A percentile compares a stretch with the other conserved stretches of the same genome.
Conservation (phyloP, 768 basidiomycete species). For the Leccinum subgranulosum region DNA sequence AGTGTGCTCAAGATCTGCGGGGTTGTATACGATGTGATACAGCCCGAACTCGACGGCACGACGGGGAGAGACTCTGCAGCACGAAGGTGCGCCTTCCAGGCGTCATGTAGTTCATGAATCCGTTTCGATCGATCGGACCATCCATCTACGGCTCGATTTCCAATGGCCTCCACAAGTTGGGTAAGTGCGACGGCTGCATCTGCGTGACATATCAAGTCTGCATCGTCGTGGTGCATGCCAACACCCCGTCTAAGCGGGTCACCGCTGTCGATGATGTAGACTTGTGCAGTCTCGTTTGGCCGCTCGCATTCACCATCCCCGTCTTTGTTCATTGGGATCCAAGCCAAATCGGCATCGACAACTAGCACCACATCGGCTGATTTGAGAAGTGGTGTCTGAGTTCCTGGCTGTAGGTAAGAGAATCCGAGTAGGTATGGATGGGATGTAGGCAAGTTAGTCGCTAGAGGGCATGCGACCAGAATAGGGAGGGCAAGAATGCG, state of each 20-base stretch:
- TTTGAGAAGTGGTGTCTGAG: constrained; percentile 45
- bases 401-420: constrained; percentile 45
- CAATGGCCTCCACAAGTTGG: constrained; percentile 39
- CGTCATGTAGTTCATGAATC: constrained; percentile 21
- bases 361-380: constrained; percentile 62
- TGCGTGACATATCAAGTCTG: constrained; percentile 56
- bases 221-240: constrained; percentile 51
- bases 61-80: constrained; percentile 30
- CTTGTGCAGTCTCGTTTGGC: constrained; percentile 41
- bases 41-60: constrained; percentile 16
- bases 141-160: constrained; percentile 5
- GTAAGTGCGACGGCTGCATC: constrained; percentile 51
- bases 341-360: constrained; percentile 65
- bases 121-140: constrained; percentile 14
- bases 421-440: constrained; percentile 54
- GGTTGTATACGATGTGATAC: constrained; percentile 30
- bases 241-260: constrained; percentile 54
- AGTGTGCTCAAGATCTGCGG: constrained; percentile 51
- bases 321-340: constrained; percentile 51
- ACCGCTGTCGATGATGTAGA: constrained; percentile 60
- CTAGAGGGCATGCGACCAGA: constrained; percentile 47
- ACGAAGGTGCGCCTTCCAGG: constrained; percentile 27
- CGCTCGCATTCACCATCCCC: constrained; percentile 26
- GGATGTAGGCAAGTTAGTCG: constrained; percentile 53
- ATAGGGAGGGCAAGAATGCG: constrained; percentile 53